These are phyloP conservation scores for Ottelia alismoides DNA, from an alignment of 106 monocot genomes.

Conservation along the genomic window DNA sequence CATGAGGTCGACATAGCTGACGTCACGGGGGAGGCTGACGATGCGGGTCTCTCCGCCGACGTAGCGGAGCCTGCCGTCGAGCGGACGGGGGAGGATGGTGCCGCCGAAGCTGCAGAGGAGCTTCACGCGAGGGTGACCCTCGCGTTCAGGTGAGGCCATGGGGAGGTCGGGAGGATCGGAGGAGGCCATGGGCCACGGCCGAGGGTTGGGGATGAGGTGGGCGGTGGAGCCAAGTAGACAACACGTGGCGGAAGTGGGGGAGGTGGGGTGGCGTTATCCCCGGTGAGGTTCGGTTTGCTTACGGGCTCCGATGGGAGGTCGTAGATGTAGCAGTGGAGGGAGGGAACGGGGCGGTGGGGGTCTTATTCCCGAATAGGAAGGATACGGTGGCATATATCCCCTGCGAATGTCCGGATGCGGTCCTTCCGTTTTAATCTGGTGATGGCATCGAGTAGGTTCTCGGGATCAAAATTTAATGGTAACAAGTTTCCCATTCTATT, in stretches of 20 bases:
- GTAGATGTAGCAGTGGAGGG: too few relatives aligned
- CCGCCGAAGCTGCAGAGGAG: constrained; percentile 97
- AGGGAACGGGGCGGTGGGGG: too few relatives aligned
- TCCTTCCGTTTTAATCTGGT: too few relatives aligned
- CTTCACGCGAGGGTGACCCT: constrained; percentile 52
- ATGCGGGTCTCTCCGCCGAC: constrained; percentile 97
- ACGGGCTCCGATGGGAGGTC: neutral
- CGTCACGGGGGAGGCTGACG: constrained; percentile 48
- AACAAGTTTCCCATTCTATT: too few relatives aligned
- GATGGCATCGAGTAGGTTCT: too few relatives aligned
- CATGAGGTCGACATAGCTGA: constrained; percentile 42
- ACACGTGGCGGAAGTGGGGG: neutral
- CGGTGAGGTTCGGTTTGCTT: neutral
- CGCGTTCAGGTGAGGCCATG: neutral
- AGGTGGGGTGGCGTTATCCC: neutral
- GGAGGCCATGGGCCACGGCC: neutral
- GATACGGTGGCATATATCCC: too few relatives aligned
- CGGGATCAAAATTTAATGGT: too few relatives aligned
- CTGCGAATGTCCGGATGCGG: too few relatives aligned
- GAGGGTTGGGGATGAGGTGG: neutral
- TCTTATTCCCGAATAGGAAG: too few relatives aligned
- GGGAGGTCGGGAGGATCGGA: neutral
- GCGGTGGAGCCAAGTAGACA: constrained; percentile 1
- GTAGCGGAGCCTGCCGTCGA: constrained; percentile 87
- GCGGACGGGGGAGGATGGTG: constrained; percentile 80